Percentiles rank a stretch among this genome's conserved stretches.
phyloP scores from a whole-genome alignment of 768 basidiomycete genomes.

The Kondoa malvinella region DNA sequence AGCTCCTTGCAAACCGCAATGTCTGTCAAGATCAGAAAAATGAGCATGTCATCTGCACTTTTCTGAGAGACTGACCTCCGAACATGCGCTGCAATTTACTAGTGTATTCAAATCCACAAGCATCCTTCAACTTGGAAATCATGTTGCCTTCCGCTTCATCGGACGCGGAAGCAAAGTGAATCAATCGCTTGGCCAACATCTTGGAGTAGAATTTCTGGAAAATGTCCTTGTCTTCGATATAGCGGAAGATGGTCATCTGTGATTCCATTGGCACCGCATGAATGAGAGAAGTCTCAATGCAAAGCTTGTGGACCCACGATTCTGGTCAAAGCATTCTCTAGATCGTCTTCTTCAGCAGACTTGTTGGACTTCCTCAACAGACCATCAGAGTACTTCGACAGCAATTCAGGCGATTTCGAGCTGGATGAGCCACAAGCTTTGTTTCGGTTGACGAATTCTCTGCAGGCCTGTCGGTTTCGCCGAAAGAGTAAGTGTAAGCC shows the following conservation, averaged over 20 bases:
- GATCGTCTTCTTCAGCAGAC: constrained; percentile 72
- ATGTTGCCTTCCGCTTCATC: constrained; percentile 94
- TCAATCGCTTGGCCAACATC: constrained; percentile 78
- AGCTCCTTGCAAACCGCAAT: constrained; percentile 90
- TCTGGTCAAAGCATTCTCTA: constrained; percentile 76
- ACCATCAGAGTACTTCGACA: constrained; percentile 81
- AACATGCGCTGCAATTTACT: constrained; percentile 95
- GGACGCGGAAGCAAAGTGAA: constrained; percentile 75
- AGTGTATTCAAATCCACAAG: constrained; percentile 91
- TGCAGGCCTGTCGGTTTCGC: constrained; percentile 49
- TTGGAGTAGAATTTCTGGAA: constrained; percentile 97
- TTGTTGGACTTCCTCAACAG: constrained; percentile 88
- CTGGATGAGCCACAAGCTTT: constrained; percentile 63
- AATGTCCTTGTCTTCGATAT: constrained; percentile 95
- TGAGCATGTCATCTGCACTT: neutral
- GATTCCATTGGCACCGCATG: neutral
- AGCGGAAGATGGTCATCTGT: constrained; percentile 95
- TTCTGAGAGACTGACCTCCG: constrained; percentile 42
- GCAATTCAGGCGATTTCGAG: constrained; percentile 73
- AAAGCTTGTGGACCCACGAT: constrained; percentile 43
- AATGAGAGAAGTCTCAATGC: neutral
- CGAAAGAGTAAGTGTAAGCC: neutral
- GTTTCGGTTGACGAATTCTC: constrained; percentile 88
- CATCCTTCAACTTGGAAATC: constrained; percentile 94
- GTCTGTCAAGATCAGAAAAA: constrained; percentile 38